Conservation (phyloP, 331 rosid genomes). For the Rosa hybrid region DNA sequence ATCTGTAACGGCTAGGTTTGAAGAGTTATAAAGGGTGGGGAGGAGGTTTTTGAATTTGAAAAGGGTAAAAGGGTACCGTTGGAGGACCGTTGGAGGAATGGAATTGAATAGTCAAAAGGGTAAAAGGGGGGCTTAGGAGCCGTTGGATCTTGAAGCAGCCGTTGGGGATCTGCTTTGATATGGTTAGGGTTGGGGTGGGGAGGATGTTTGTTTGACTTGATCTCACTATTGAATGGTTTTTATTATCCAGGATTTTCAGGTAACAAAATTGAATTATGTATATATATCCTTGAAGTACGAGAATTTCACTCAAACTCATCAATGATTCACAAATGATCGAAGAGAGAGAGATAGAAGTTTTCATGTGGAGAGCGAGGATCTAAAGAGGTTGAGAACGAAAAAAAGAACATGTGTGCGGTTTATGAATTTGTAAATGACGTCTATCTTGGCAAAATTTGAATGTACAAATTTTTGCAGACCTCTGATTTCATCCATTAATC, state of each 20-base stretch:
- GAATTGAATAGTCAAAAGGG: slow-evolving; percentile 10
- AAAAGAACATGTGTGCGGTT: too few relatives aligned
- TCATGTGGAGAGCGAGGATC: too few relatives aligned
- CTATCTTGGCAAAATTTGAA: too few relatives aligned
- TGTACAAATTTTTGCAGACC: too few relatives aligned
- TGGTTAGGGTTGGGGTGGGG: background rate
- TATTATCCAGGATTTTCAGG: background rate
- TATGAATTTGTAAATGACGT: too few relatives aligned
- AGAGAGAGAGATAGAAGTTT: too few relatives aligned
- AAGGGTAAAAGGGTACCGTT: slow-evolving; percentile 12
- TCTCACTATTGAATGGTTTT: background rate
- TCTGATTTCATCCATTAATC: too few relatives aligned
- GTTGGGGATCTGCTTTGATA: slow-evolving; percentile 12
- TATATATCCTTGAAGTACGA: too few relatives aligned
- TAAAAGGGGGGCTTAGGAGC: too few relatives aligned
- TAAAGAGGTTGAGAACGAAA: too few relatives aligned
- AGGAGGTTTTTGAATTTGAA: slow-evolving; percentile 5
- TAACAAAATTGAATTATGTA: background rate
- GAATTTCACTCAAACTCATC: too few relatives aligned
- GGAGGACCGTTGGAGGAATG: slow-evolving; percentile 32
- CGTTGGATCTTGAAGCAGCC: slow-evolving; percentile 41
- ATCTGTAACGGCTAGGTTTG: slow-evolving; percentile 59
- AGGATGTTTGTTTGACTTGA: background rate
- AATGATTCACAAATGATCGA: too few relatives aligned
- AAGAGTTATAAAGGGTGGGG: background rate